Evolutionary conservation across 2,329 filamentous ascomycete species (phyloP), one percentile per base, ranked within the genome.

Genomic region (Pseudogymnoascus sp.): DNA sequence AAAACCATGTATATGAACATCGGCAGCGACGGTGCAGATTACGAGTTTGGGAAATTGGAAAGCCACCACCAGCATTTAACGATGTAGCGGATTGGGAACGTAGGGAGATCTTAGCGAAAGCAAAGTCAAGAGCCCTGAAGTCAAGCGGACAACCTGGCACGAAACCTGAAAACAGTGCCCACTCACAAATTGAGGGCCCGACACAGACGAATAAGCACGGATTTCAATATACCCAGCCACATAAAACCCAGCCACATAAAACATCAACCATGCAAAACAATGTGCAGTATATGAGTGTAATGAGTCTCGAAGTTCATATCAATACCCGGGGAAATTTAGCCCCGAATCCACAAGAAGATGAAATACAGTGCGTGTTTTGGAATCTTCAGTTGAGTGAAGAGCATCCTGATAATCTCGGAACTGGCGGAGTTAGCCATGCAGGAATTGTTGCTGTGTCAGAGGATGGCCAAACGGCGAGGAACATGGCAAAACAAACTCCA

Each of bases 261-360:
- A 87, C 87, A 1, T 89, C 88, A 0, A 91, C 87, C 68, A 86
- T 96, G 16, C 85, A 91, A 70, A 90, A 93, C 68, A 91, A 96
- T 73, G 87, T 86, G 2, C 90, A 95, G 69, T 96, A 96, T 73
- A 97, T 99, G 95, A 96, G 90, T 68, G 91, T 89, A 16, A 93
- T 99, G 90, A 96, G 92, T 68, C 76, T 99, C 5, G 95, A 99
- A 73, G 78, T 97, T 3, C 93, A 99, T 72, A 88, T 96, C 66
- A 96, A 96, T 69, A 95, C 89, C 3, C 84, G 93, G 63, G 91
- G 86, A 5, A 86, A 85, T 59, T 80, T 97, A 7, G 84, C 91
- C 2, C 92, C 95, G 0, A 92, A 99, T 71, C 95, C 95, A 0
- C 91, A 93, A 68, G 84, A 96, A 68, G 95, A 99, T 73, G 90